A percentile compares a stretch with the other conserved stretches of the same genome.
phyloP scores from a whole-genome alignment of 176 grass and related monocot species.

The Oropetium thomaeum region DNA sequence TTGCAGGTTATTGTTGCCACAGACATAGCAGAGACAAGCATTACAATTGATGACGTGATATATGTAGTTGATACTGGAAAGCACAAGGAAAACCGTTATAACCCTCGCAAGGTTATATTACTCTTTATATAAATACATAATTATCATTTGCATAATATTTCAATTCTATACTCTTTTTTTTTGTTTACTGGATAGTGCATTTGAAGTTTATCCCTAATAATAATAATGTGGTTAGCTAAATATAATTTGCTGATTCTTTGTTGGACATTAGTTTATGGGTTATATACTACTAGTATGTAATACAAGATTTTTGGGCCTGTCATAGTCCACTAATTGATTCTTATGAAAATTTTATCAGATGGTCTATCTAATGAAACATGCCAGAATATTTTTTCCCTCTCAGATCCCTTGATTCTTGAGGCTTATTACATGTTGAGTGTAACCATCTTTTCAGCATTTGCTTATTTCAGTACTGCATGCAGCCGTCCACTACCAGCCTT shows the following conservation, averaged over 20 bases:
- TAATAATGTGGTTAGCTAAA: background rate
- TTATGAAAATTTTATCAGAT: background rate
- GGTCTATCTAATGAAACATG: background rate
- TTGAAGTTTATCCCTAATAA: slow-evolving; percentile 3
- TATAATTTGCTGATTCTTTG: background rate
- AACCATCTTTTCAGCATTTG: background rate
- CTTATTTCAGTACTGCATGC: background rate
- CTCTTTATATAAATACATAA: slow-evolving; percentile 20
- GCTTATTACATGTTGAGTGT: slow-evolving; percentile 14
- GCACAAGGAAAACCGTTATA: slow-evolving; percentile 97
- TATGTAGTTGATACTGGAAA: slow-evolving; percentile 97
- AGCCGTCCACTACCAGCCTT: background rate
- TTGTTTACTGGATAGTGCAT: slow-evolving; percentile 1
- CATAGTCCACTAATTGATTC: background rate
- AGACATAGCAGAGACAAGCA: slow-evolving; percentile 98
- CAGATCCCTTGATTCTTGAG: background rate
- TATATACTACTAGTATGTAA: background rate
- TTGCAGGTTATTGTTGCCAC: slow-evolving; percentile 95
- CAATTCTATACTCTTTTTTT: background rate
- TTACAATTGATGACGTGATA: slow-evolving; percentile 97
- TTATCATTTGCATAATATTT: slow-evolving; percentile 16
- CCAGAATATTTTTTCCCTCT: background rate
- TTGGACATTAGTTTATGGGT: background rate
- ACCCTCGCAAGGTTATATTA: slow-evolving; percentile 77
- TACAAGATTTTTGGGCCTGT: background rate